Conservation (phyloP, 2,329 filamentous ascomycete species). For the Aspergillus sp. region DNA sequence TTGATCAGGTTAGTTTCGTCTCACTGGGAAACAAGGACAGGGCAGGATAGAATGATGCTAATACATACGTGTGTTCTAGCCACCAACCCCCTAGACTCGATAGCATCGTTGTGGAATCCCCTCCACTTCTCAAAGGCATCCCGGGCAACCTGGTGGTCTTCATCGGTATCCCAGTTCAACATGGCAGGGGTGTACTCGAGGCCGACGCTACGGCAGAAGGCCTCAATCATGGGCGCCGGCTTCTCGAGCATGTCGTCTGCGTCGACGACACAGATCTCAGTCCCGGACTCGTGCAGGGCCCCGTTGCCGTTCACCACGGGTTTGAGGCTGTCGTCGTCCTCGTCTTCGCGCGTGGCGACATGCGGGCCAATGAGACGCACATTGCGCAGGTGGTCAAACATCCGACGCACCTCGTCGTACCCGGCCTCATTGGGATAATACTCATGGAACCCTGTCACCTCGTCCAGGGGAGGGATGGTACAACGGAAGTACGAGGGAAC, state of each 20-base stretch:
- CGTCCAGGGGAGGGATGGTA: conserved; percentile 79
- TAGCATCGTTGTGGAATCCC: conserved; percentile 93
- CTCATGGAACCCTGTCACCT: conserved; percentile 76
- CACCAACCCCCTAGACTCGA: conserved; percentile 72
- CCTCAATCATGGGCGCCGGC: conserved; percentile 68
- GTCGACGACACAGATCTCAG: conserved; percentile 80
- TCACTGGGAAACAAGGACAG: conserved; percentile 2
- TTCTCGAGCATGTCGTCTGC: conserved; percentile 90
- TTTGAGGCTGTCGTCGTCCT: conserved; percentile 22
- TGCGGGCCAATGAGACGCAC: conserved; percentile 67
- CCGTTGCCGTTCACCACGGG: conserved; percentile 19
- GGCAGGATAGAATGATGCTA: background rate
- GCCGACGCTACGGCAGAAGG: conserved; percentile 77
- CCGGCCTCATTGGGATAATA: conserved; percentile 88
- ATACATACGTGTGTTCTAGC: conserved; percentile 46
- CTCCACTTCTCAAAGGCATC: conserved; percentile 92
- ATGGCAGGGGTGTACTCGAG: conserved; percentile 72
- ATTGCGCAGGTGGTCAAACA: conserved; percentile 78
- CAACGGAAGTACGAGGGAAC: conserved; percentile 95
- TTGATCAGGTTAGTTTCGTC: conserved; percentile 19
- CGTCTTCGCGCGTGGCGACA: conserved; percentile 44
- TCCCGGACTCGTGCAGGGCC: conserved; percentile 18
- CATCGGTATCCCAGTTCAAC: conserved; percentile 77
- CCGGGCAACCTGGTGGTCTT: conserved; percentile 63
- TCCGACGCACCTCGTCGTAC: conserved; percentile 77